Percentiles rank a stretch among this genome's conserved stretches.
Conservation (phyloP, 768 basidiomycete genomes). For the Tricholoma terreum region DNA sequence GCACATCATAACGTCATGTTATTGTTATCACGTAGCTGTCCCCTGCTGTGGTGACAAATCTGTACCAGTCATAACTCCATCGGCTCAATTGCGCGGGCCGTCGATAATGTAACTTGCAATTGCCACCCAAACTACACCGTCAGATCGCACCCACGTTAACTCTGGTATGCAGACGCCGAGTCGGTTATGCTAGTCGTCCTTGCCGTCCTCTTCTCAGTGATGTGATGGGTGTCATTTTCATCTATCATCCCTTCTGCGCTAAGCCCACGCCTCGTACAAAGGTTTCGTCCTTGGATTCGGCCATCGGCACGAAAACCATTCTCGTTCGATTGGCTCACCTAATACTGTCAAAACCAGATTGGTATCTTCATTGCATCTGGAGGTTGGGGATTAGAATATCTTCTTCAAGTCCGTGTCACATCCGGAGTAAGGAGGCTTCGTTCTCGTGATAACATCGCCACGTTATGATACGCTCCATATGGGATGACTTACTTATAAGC, state of each 20-base stretch:
- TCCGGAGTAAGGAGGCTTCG: background rate
- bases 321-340: background rate
- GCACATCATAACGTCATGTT: no score
- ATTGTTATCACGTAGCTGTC: no score
- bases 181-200: background rate
- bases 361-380: background rate
- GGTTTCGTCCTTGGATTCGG: no score
- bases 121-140: no score
- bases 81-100: no score
- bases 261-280: no score
- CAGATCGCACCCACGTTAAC: no score
- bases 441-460: slow-evolving; percentile 13
- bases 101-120: no score
- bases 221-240: background rate
- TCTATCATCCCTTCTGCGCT: background rate
- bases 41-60: no score
- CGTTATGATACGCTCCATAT: slow-evolving; percentile 2
- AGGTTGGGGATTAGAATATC: no score
- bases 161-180: background rate
- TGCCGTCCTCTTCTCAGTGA: background rate
- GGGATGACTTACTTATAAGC: background rate
- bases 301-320: no score
- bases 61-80: no score
- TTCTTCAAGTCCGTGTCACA: background rate
- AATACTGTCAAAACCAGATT: background rate